Base-by-base conservation (phyloP, 306 rosid species). In the Lathyrus aphaca region DNA sequence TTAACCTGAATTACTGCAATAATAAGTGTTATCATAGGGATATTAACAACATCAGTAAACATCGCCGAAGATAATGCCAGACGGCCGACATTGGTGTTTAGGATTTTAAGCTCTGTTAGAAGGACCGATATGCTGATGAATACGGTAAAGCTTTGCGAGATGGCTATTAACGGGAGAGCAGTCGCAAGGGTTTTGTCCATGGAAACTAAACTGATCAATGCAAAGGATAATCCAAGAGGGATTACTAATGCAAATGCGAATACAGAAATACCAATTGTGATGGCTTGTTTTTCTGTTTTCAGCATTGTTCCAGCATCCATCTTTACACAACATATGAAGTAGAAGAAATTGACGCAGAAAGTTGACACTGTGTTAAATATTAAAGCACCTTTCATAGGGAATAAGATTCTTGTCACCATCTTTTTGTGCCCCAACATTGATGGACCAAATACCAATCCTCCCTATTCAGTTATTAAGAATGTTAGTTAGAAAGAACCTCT, bases 401-500 rank as follows among this genome's bases (percentile, higher is more conserved):
- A 88, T 23, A 88, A 63, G 13, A 3, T 0, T 2, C n/a, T 4
- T 0, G 74, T 35, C 23, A 88, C 4, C 49, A 15, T 2, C 59
- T 60, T 70, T 14, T 39, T 3, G 25, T 73, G 74, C 54, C 91
- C 91, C 57, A 86, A 56, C 50, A 66, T 9, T 48, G 95, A 86
- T 39, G 95, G 95, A 4, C 91, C 95, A 58, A 88, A 80, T 40
- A 86, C 0, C 57, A 83, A 6, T 72, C 95, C 91, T 1, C 87
- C 82, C 95, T 53, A 23, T 53, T 21, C 25, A 49, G 11, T 1
- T 49, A 53, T 4, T 1, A 21, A 7, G n/a, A 53, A 53, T 53
- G 32, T 51, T 51, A 51, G n/a, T 51, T 51, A 51, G 27, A 18
- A 18, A 51, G 10, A 51, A 51, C 21, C 57, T 51, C 29, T 19